These are phyloP conservation scores for Colletotrichum caudatum DNA, from an alignment of 2,329 filamentous ascomycete species.

Conservation along the genomic window DNA sequence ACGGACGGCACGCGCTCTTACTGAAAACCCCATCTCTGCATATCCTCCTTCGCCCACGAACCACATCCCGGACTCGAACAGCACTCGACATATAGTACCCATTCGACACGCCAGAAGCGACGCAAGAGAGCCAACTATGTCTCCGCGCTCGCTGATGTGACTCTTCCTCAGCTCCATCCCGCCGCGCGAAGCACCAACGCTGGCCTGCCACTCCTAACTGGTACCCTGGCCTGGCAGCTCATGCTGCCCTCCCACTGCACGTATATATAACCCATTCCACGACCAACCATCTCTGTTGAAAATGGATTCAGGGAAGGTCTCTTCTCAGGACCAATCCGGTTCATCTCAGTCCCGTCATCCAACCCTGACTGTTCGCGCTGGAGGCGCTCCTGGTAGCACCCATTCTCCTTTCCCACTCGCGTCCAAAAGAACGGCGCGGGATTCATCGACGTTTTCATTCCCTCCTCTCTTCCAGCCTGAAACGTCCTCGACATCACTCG, in stretches of 20 bases:
- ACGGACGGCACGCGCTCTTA: constrained; percentile 28
- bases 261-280: constrained; percentile 35
- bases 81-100: constrained; percentile 19
- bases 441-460: constrained; percentile 61
- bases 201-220: constrained; percentile 21
- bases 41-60: constrained; percentile 22
- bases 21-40: constrained; percentile 35
- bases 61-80: constrained; percentile 25
- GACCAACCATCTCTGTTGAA: constrained; percentile 21
- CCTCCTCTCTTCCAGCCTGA: constrained; percentile 62
- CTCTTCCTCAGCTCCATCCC: constrained; percentile 21
- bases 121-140: constrained; percentile 28
- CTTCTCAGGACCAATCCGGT: constrained; percentile 31
- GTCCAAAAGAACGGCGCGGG: constrained; percentile 39
- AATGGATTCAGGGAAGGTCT: constrained; percentile 32
- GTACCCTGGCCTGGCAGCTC: constrained; percentile 19
- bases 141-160: constrained; percentile 39
- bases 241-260: constrained; percentile 27
- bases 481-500: constrained; percentile 64
- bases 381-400: constrained; percentile 13
- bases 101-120: constrained; percentile 24
- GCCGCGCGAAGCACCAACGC: constrained; percentile 29
- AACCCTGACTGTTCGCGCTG: constrained; percentile 17
- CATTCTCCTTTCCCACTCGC: constrained; percentile 39
- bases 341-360: constrained; percentile 24